A percentile compares a stretch with the other conserved stretches of the same genome.
Evolutionary conservation across 1,284 basidiomycete genomes (phyloP).

Genomic region (Cutaneotrichosporon spelunceum): DNA sequence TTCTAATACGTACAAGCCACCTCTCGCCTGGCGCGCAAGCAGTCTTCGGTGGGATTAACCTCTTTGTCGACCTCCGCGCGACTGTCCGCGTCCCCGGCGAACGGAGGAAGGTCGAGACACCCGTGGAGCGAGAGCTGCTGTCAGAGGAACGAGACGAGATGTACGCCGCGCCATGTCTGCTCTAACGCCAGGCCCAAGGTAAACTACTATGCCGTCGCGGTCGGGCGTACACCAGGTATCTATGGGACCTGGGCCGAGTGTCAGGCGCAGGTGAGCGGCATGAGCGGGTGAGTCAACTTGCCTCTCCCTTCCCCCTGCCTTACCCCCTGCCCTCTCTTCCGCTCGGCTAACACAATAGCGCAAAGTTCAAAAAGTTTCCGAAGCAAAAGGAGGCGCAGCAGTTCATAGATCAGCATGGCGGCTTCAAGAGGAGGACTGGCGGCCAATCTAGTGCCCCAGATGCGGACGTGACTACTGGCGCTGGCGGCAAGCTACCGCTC

Average conservation of each 20-base stretch:
- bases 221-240: slow-evolving; percentile 41
- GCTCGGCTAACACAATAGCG: slow-evolving; percentile 25
- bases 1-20: not conserved
- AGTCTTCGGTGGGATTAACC: not conserved
- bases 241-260: slow-evolving; percentile 47
- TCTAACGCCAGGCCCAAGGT: slow-evolving; percentile 41
- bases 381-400: slow-evolving; percentile 31
- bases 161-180: not conserved
- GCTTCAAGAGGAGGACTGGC: not conserved
- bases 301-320: not conserved
- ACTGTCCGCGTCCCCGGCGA: not conserved
- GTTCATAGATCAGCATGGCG: slow-evolving; percentile 19
- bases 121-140: too few species aligned
- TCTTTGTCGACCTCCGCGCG: not conserved
- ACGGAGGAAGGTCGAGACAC: not conserved
- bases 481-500: not conserved
- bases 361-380: slow-evolving; percentile 48
- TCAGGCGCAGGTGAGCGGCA: slow-evolving; percentile 46
- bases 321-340: not conserved
- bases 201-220: slow-evolving; percentile 45
- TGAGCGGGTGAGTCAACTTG: slow-evolving; percentile 30
- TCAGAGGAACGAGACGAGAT: not conserved
- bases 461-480: not conserved
- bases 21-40: not conserved
- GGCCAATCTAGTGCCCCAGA: not conserved